Evolutionary conservation across 139 green algal species (phyloP).

Genomic region (Protoeuglena noctilucae): DNA sequence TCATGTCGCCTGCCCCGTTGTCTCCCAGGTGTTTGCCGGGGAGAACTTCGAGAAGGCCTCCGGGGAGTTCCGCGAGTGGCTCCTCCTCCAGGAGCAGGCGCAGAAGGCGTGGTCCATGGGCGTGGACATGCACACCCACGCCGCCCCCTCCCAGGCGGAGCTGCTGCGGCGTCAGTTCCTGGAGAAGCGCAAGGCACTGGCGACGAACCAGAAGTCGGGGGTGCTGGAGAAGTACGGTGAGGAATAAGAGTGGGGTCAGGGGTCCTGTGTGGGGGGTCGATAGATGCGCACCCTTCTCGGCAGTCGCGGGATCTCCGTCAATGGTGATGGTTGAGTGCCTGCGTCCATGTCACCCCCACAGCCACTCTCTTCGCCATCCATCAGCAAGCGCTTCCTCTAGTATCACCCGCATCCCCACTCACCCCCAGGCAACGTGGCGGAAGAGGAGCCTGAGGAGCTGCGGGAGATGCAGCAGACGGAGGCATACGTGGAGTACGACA

Average conservation of each 20-base stretch:
- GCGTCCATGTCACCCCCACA: too few relatives aligned
- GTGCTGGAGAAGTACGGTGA: conserved; percentile 79
- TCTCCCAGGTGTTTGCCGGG: conserved; percentile 35
- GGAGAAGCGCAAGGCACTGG: conserved; percentile 72
- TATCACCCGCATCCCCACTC: too few relatives aligned
- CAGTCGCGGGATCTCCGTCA: too few relatives aligned
- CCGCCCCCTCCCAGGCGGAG: conserved; percentile 77
- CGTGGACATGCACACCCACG: conserved; percentile 59
- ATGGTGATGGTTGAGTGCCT: too few relatives aligned
- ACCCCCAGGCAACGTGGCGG: conserved; percentile 18
- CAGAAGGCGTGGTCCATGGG: conserved; percentile 65
- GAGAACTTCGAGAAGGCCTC: conserved; percentile 82
- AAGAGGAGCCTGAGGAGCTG: conserved; percentile 30
- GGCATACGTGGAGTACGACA: conserved; percentile 91
- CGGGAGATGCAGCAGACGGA: conserved; percentile 62
- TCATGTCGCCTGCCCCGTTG: background rate
- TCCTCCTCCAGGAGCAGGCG: conserved; percentile 68
- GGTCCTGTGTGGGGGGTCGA: too few relatives aligned
- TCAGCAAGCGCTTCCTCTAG: too few relatives aligned
- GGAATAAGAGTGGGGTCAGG: too few relatives aligned
- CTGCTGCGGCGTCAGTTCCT: conserved; percentile 75
- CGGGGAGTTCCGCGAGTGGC: conserved; percentile 62
- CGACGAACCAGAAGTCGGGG: conserved; percentile 31
- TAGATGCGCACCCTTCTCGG: too few relatives aligned
- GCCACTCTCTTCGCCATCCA: too few relatives aligned